Evolutionary conservation across 805 yeast genomes (phyloP).

Genomic region (Teunomyces pallodes): DNA sequence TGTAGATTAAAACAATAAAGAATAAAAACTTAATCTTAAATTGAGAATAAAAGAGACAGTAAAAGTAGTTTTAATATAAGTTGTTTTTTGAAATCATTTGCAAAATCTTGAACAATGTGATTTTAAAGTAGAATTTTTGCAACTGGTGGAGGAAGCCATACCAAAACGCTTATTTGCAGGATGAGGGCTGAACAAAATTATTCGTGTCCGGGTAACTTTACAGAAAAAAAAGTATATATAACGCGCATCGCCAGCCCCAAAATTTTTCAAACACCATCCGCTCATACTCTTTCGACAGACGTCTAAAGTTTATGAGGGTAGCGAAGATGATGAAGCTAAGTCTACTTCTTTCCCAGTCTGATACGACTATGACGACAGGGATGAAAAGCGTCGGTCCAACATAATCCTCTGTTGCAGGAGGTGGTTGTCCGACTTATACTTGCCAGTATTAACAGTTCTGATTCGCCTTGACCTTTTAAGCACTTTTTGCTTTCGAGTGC

Average conservation of each 20-base stretch:
- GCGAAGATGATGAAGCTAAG: constrained; percentile 48
- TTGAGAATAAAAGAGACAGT: too few species aligned
- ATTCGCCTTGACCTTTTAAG: constrained; percentile 26
- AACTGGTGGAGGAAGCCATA: too few species aligned
- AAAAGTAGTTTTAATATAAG: too few species aligned
- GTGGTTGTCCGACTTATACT: constrained; percentile 63
- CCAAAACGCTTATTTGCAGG: too few species aligned
- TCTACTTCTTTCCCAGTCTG: constrained; percentile 89
- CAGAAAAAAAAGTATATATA: not conserved
- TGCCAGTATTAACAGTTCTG: constrained; percentile 82
- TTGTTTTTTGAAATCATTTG: too few species aligned
- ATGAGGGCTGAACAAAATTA: not conserved
- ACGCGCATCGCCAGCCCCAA: not conserved
- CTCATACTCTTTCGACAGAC: constrained; percentile 1
- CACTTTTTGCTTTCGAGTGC: not conserved
- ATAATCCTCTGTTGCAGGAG: constrained; percentile 38
- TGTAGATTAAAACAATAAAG: too few species aligned
- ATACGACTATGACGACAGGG: constrained; percentile 93
- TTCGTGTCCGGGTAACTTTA: constrained; percentile 5
- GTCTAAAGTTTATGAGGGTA: not conserved
- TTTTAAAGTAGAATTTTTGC: too few species aligned
- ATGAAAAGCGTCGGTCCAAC: constrained; percentile 47
- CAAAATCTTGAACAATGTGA: too few species aligned
- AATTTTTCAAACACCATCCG: not conserved
- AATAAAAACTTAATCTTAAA: too few species aligned